Percentiles rank a stretch among this genome's conserved stretches.
These are phyloP conservation scores for Eucalyptus dawsonii DNA, from an alignment of 345 rosid species.

Conservation along the genomic window DNA sequence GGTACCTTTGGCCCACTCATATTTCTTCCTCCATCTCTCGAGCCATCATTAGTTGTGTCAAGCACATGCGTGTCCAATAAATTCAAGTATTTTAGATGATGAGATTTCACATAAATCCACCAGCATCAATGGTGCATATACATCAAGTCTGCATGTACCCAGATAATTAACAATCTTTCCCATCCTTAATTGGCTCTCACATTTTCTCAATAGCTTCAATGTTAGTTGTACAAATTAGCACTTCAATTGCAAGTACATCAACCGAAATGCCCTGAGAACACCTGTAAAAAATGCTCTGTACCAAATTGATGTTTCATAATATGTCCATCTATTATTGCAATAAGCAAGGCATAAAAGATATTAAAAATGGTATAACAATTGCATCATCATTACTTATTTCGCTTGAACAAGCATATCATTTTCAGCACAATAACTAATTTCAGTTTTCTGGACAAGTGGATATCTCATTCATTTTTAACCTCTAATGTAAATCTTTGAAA, in stretches of 20 bases:
- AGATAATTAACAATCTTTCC: neutral
- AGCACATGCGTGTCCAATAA: neutral
- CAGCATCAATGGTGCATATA: neutral
- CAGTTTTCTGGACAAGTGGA: neutral
- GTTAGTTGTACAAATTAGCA: neutral
- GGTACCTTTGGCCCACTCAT: neutral
- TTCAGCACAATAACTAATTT: neutral
- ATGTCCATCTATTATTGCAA: neutral
- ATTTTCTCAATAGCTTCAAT: neutral
- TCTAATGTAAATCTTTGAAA: neutral
- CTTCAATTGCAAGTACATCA: neutral
- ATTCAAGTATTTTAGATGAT: neutral
- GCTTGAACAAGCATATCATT: neutral
- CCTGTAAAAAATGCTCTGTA: fast-evolving
- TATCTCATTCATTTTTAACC: neutral
- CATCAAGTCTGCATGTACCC: neutral
- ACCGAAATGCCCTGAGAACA: neutral
- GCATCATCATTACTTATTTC: neutral
- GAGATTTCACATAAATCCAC: neutral
- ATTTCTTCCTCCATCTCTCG: neutral
- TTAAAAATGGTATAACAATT: neutral
- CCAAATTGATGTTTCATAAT: neutral
- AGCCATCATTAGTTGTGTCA: neutral
- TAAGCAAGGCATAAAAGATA: neutral
- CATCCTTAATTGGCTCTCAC: neutral